These are phyloP conservation scores for Neoboletus brunneissimus DNA, from an alignment of 768 basidiomycete species.

Conservation along the genomic window DNA sequence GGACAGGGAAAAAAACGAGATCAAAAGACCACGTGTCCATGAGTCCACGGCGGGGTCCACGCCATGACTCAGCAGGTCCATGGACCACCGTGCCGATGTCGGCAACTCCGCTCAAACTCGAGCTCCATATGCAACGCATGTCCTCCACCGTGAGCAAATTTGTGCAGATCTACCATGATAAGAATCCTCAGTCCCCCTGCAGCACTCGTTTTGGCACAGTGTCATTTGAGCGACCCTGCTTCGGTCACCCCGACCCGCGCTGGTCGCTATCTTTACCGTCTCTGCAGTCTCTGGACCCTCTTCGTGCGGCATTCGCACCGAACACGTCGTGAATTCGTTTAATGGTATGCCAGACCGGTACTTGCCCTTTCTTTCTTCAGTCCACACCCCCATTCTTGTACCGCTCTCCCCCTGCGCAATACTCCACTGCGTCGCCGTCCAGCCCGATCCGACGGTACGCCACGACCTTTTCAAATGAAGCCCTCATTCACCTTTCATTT, in stretches of 20 bases:
- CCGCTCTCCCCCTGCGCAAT: slow-evolving; percentile 9
- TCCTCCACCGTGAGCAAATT: not conserved
- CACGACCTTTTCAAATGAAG: slow-evolving; percentile 5
- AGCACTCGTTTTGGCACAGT: not conserved
- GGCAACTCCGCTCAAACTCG: not conserved
- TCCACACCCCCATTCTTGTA: slow-evolving; percentile 13
- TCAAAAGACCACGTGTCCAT: slow-evolving; percentile 32
- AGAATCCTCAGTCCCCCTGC: slow-evolving; percentile 18
- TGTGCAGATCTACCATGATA: slow-evolving; percentile 22
- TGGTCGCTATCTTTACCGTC: not conserved
- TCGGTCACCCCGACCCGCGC: slow-evolving; percentile 2
- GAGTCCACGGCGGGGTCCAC: slow-evolving; percentile 21
- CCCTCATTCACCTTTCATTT: slow-evolving; percentile 5
- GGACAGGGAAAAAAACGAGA: slow-evolving; percentile 37
- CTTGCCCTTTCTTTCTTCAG: not conserved
- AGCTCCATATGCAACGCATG: not conserved
- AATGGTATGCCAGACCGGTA: not conserved
- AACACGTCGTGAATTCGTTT: slow-evolving; percentile 9
- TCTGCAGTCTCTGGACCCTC: not conserved
- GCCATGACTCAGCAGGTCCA: slow-evolving; percentile 24
- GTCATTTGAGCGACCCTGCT: not conserved
- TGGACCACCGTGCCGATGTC: slow-evolving; percentile 21
- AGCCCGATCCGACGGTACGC: slow-evolving; percentile 3
- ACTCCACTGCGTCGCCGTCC: slow-evolving; percentile 10
- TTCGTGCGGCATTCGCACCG: slow-evolving; percentile 6